Evolutionary conservation across 148 eudicot species (phyloP).

Genomic region (Rhododendron henanense): DNA sequence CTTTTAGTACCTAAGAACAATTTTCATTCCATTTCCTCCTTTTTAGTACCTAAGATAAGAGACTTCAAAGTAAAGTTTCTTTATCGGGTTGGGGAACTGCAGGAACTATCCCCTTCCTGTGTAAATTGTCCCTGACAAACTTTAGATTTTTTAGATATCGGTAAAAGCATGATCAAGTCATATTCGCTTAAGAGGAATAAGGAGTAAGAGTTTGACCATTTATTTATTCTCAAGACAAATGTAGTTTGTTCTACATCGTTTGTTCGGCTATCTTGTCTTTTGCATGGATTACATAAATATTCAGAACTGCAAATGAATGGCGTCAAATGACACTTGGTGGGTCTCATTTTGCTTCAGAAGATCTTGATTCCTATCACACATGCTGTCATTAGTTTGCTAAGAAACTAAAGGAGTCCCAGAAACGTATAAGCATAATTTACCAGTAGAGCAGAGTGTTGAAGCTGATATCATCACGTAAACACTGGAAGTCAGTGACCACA

Average conservation of each 20-base stretch:
- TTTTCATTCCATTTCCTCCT: neutral
- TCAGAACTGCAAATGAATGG: neutral
- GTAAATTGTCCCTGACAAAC: neutral
- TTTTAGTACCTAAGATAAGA: neutral
- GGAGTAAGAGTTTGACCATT: neutral
- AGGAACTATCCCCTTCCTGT: neutral
- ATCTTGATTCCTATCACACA: neutral
- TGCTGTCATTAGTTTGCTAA: neutral
- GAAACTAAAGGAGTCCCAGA: neutral
- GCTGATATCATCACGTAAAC: conserved; percentile 41
- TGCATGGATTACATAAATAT: neutral
- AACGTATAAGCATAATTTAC: conserved; percentile 24
- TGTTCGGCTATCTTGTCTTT: neutral
- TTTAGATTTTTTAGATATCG: neutral
- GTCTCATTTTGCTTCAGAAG: neutral
- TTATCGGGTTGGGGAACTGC: neutral
- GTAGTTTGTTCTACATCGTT: neutral
- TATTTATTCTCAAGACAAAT: neutral
- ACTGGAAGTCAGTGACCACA: conserved; percentile 39
- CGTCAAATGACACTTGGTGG: neutral
- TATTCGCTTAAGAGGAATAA: neutral
- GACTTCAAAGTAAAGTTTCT: neutral
- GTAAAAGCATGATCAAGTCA: neutral
- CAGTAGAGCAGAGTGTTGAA: conserved; percentile 52
- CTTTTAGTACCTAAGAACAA: neutral